These are phyloP conservation scores for Chaetomium olivaceum DNA, from an alignment of 2,329 filamentous ascomycete genomes.

Conservation along the genomic window DNA sequence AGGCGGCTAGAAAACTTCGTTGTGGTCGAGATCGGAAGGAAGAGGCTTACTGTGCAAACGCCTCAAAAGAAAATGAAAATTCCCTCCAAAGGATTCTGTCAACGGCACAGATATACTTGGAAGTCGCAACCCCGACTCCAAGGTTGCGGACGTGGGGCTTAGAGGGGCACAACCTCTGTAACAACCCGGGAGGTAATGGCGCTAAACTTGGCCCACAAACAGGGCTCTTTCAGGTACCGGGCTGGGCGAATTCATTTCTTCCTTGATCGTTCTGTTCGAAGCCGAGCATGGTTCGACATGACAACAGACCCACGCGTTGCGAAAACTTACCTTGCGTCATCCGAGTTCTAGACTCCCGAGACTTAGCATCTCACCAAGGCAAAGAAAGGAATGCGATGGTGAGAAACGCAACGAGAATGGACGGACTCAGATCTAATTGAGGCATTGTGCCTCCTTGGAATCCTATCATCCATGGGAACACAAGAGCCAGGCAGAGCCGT, in stretches of 20 bases:
- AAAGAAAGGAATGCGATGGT: neutral
- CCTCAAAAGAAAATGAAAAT: neutral
- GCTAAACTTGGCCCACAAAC: slow-evolving; percentile 3
- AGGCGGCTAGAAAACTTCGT: neutral
- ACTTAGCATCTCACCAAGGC: neutral
- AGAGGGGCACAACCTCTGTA: slow-evolving; percentile 11
- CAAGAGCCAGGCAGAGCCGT: neutral
- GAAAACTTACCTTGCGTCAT: neutral
- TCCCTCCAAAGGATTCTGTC: neutral
- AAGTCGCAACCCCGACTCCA: neutral
- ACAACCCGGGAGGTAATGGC: neutral
- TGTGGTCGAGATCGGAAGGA: neutral
- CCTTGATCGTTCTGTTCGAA: neutral
- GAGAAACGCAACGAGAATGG: neutral
- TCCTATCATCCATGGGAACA: neutral
- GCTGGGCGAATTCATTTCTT: neutral
- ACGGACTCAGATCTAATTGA: neutral
- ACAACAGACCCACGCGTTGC: too few species aligned
- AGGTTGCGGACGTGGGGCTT: neutral
- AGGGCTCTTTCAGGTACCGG: neutral
- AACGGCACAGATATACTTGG: neutral
- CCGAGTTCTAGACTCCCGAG: neutral
- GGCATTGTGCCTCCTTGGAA: slow-evolving; percentile 1
- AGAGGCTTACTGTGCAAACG: neutral
- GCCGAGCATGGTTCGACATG: too few species aligned